Conservation (phyloP, 495 filamentous ascomycete genomes). For the Xylaria bambusicola region DNA sequence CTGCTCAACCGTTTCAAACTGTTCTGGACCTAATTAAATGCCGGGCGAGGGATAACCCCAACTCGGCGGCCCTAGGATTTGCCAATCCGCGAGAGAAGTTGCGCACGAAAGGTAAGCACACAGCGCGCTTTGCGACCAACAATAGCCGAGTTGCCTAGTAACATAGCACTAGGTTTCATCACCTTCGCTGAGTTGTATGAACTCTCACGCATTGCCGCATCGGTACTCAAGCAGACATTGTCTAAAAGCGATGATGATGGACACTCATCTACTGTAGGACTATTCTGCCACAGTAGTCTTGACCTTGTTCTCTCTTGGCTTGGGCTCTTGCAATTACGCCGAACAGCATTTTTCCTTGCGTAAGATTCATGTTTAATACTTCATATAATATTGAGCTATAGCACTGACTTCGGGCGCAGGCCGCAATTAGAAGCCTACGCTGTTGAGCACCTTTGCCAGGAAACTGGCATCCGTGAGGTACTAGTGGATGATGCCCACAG, state of each 20-base stretch:
- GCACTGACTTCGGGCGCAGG: conserved; percentile 24
- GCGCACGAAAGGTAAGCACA: not conserved
- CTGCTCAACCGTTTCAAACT: conserved; percentile 36
- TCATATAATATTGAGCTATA: not conserved
- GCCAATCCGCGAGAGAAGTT: conserved; percentile 13
- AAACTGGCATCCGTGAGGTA: conserved; percentile 22
- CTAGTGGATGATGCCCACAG: conserved; percentile 17
- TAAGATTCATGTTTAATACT: conserved; percentile 28
- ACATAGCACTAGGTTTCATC: conserved; percentile 17
- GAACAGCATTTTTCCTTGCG: conserved; percentile 54
- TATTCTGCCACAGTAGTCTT: conserved; percentile 51
- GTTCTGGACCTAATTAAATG: conserved; percentile 48
- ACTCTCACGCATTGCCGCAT: conserved; percentile 18
- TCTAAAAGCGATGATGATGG: not conserved
- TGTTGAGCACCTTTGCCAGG: conserved; percentile 49
- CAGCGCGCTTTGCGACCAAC: too few species aligned
- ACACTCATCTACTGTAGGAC: conserved; percentile 36
- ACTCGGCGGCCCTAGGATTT: conserved; percentile 50
- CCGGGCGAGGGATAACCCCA: conserved; percentile 37
- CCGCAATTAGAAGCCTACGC: conserved; percentile 49
- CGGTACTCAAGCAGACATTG: not conserved
- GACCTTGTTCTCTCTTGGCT: conserved; percentile 57
- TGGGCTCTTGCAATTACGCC: conserved; percentile 50
- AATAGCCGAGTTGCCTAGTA: too few species aligned
- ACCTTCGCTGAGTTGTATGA: conserved; percentile 21